Percentiles rank a stretch among this genome's conserved stretches.
Evolutionary conservation across 2,329 filamentous ascomycete species (phyloP).

Genomic region (Colletotrichum camelliae): DNA sequence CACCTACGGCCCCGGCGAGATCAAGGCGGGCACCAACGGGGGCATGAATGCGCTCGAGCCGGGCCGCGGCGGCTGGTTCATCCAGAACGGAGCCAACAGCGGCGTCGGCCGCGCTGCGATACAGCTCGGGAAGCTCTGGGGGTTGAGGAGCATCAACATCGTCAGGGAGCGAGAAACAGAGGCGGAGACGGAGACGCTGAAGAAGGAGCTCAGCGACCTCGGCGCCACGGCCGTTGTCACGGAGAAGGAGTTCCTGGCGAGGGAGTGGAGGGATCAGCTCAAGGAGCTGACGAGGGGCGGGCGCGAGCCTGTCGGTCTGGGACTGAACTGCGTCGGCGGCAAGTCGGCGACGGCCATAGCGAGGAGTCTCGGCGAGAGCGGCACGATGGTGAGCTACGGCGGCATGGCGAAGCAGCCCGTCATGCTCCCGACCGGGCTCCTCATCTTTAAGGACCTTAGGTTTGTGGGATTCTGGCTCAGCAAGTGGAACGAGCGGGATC

Average conservation of each 20-base stretch:
- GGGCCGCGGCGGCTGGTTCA: conserved; percentile 80
- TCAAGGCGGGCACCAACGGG: conserved; percentile 46
- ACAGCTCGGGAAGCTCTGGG: conserved; percentile 86
- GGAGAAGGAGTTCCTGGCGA: conserved; percentile 57
- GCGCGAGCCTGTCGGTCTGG: conserved; percentile 75
- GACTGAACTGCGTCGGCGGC: conserved; percentile 92
- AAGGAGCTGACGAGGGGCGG: conserved; percentile 73
- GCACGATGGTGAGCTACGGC: conserved; percentile 89
- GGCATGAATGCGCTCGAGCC: conserved; percentile 47
- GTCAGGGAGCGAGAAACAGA: conserved; percentile 73
- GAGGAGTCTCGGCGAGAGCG: conserved; percentile 71
- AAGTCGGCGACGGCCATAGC: conserved; percentile 81
- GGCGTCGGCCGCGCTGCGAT: conserved; percentile 92
- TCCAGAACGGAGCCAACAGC: conserved; percentile 96
- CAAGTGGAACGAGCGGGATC: conserved; percentile 81
- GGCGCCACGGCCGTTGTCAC: conserved; percentile 64
- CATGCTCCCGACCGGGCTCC: conserved; percentile 76
- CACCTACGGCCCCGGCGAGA: conserved; percentile 67
- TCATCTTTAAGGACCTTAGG: conserved; percentile 92
- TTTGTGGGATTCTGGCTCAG: conserved; percentile 97
- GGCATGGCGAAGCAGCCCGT: conserved; percentile 93
- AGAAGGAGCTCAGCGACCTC: conserved; percentile 55
- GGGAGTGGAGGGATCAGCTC: conserved; percentile 66
- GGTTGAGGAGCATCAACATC: conserved; percentile 88
- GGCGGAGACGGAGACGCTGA: conserved; percentile 67